Percentiles rank a stretch among this genome's conserved stretches.
These are phyloP conservation scores for Grammothele lineata DNA, from an alignment of 768 basidiomycete species.

Conservation along the genomic window DNA sequence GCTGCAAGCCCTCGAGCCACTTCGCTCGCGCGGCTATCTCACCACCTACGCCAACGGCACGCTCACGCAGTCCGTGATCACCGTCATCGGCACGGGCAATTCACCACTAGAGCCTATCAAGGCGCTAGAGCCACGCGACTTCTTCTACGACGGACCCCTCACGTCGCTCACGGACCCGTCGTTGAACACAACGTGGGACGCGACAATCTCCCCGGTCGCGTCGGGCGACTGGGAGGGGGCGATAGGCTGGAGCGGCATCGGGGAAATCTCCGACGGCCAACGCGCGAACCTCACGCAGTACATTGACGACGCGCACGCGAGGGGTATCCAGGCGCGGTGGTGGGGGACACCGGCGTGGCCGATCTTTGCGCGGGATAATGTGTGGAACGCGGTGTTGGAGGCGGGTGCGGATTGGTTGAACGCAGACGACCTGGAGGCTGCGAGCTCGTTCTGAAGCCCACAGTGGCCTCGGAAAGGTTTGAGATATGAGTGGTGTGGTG, in stretches of 20 bases:
- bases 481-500: no score
- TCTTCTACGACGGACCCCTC: slow-evolving; percentile 51
- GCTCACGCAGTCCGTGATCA: slow-evolving; percentile 33
- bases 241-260: slow-evolving; percentile 46
- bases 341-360: slow-evolving; percentile 53
- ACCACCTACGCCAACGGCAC: slow-evolving; percentile 42
- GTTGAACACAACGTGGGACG: slow-evolving; percentile 36
- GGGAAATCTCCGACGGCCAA: slow-evolving; percentile 36
- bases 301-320: slow-evolving; percentile 39
- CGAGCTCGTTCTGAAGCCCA: slow-evolving; percentile 15
- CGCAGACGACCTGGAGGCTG: slow-evolving; percentile 37
- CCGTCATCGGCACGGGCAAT: slow-evolving; percentile 49
- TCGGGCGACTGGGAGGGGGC: slow-evolving; percentile 42
- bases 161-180: slow-evolving; percentile 32
- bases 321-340: slow-evolving; percentile 44
- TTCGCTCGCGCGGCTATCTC: slow-evolving; percentile 40
- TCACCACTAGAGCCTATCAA: slow-evolving; percentile 44
- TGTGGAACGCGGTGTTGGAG: slow-evolving; percentile 41
- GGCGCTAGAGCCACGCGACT: slow-evolving; percentile 40
- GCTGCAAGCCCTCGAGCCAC: slow-evolving; percentile 39
- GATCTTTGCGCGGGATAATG: slow-evolving; percentile 35
- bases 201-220: slow-evolving; percentile 43
- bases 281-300: slow-evolving; percentile 34
- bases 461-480: background rate
- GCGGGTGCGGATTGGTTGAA: slow-evolving; percentile 51